A percentile compares a stretch with the other conserved stretches of the same genome.
These are phyloP conservation scores for Amoebophrya sp. DNA, from an alignment of 169 alveolate species.

Conservation along the genomic window DNA sequence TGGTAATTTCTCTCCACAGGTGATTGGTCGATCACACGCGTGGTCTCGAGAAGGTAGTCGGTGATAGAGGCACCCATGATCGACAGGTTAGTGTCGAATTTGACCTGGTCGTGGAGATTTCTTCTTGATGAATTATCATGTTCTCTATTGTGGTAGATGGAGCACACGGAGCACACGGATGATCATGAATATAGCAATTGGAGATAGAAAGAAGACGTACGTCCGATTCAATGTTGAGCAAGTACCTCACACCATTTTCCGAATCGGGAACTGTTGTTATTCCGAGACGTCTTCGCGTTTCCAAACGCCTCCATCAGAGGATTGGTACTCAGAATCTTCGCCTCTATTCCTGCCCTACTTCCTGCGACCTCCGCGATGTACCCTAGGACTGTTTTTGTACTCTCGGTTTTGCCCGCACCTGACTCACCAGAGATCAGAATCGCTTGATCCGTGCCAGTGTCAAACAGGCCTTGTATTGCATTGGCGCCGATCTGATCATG, in stretches of 20 bases:
- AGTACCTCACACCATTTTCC: slow-evolving; percentile 45
- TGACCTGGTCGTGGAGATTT: slow-evolving; percentile 31
- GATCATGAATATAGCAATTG: too few species aligned
- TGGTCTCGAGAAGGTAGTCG: slow-evolving; percentile 80
- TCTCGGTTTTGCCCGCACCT: slow-evolving; percentile 98
- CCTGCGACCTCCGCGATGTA: slow-evolving; percentile 43
- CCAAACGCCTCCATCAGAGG: slow-evolving; percentile 97
- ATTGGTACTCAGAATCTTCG: slow-evolving; percentile 62
- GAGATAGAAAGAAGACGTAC: not conserved
- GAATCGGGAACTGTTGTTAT: slow-evolving; percentile 86
- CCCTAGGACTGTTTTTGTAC: slow-evolving; percentile 82
- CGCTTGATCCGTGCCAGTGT: slow-evolving; percentile 61
- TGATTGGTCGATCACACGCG: slow-evolving; percentile 20
- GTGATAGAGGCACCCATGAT: slow-evolving; percentile 79
- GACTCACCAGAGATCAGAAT: slow-evolving; percentile 95
- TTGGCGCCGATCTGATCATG: not conserved
- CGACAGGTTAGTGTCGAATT: slow-evolving; percentile 58
- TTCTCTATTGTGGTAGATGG: too few species aligned
- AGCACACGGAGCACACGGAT: too few species aligned
- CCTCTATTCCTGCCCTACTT: not conserved
- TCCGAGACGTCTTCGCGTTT: slow-evolving; percentile 92
- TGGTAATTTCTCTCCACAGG: slow-evolving; percentile 87
- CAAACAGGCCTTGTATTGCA: not conserved
- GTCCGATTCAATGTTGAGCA: too few species aligned
- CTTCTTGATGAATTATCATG: too few species aligned